Base-by-base conservation (phyloP, 2,329 filamentous ascomycete species). In the Trichoderma citrinoviride region DNA sequence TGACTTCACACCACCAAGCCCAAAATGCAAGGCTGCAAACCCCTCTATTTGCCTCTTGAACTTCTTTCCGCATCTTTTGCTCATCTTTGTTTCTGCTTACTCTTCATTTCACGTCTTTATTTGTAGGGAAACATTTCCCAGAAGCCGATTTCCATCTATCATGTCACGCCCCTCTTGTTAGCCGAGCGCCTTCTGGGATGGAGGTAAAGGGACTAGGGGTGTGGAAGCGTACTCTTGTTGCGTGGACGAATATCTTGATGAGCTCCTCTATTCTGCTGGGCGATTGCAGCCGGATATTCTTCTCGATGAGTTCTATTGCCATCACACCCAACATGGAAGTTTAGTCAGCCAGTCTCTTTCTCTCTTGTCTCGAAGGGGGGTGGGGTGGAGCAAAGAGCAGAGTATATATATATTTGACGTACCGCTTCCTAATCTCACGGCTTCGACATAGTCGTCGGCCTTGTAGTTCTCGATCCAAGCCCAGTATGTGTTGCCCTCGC, bases 401-500 rank as follows among this genome's bases (percentile, higher is more conserved):
- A 27, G 43, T 19, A 29, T 52, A 10, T 33, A 33, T 12, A 14
- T 6, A 29, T 17, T 17, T 14, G n/a, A 50, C 84, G 76, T 79
- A 92, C 90, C 87, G 62, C 83, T 86, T 23, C 91, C 92, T 3
- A 86, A 82, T 68, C 81, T 81, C 61, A 96, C 90, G 6, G 91
- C 91, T 67, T 87, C 82, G 0, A 82, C 78, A 70, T 96, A 97
- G 74, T 95, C 91, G 0, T 91, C 88, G 2, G 88, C 90, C 17
- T 90, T 85, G 73, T 97, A 98, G 72, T 92, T 96, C 73, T 93
- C 83, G 69, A 98, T 92, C 94, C 94, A 98, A 52, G 87, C 85
- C 89, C 90, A 95, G 79, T 96, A 98, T 19, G 79, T 82, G 74
- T 94, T 96, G 0, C 81, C 86, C 14, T 89, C 81, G 44, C 82